phyloP scores from a whole-genome alignment of 805 yeast genomes.

The Brettanomyces naardenensis region DNA sequence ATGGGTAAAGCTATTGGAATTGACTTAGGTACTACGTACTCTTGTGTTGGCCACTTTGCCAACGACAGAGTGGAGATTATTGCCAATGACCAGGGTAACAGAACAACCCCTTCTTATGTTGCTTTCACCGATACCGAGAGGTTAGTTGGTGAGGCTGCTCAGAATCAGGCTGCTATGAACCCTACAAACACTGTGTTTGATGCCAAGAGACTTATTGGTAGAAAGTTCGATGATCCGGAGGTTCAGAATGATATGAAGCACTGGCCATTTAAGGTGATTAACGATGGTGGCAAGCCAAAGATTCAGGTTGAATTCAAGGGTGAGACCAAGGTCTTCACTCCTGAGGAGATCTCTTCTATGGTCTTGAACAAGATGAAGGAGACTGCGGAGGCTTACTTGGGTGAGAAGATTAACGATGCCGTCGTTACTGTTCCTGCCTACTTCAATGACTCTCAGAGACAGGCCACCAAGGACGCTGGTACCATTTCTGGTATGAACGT shows the following conservation, averaged over 20 bases:
- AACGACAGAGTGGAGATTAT: slow-evolving; percentile 89
- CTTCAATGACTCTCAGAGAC: slow-evolving; percentile 97
- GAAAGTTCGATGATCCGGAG: slow-evolving; percentile 78
- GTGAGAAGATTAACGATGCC: slow-evolving; percentile 78
- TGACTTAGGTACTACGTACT: slow-evolving; percentile 83
- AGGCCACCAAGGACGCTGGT: slow-evolving; percentile 98
- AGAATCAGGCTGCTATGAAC: slow-evolving; percentile 94
- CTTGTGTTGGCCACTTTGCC: slow-evolving; percentile 91
- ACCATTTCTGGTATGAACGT: slow-evolving; percentile 93
- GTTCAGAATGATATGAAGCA: slow-evolving; percentile 74
- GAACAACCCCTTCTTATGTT: slow-evolving; percentile 94
- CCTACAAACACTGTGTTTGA: slow-evolving; percentile 85
- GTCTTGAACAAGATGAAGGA: slow-evolving; percentile 83
- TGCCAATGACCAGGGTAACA: slow-evolving; percentile 98
- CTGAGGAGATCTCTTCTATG: slow-evolving; percentile 95
- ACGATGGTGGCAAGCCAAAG: slow-evolving; percentile 73
- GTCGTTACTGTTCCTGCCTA: slow-evolving; percentile 96
- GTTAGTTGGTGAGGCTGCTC: slow-evolving; percentile 93
- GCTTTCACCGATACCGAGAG: slow-evolving; percentile 92
- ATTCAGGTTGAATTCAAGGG: slow-evolving; percentile 79
- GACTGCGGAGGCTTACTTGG: slow-evolving; percentile 83
- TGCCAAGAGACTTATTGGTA: slow-evolving; percentile 90
- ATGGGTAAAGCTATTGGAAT: slow-evolving; percentile 51
- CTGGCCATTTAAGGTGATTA: slow-evolving; percentile 75
- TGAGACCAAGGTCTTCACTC: slow-evolving; percentile 81